These are phyloP conservation scores for Mycotypha africana DNA, from an alignment of 371 early-diverging fungal genomes.

Conservation along the genomic window DNA sequence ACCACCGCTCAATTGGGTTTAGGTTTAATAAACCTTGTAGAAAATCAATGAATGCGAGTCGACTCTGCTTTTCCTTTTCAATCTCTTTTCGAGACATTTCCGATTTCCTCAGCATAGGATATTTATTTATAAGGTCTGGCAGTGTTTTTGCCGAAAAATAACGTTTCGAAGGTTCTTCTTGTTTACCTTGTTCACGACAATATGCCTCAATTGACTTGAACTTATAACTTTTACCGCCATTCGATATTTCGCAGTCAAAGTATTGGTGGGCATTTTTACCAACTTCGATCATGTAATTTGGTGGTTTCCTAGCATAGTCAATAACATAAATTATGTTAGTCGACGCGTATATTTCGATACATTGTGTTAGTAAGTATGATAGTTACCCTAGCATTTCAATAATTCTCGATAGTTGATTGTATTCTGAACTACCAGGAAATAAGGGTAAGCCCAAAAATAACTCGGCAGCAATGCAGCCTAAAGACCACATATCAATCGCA, in stretches of 20 bases:
- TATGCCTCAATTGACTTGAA: conserved; percentile 84
- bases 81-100: conserved; percentile 59
- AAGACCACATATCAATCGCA: conserved; percentile 98
- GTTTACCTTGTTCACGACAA: conserved; percentile 63
- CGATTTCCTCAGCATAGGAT: conserved; percentile 75
- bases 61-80: conserved; percentile 73
- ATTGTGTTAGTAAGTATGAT: too few relatives aligned
- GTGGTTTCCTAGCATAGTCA: conserved; percentile 56
- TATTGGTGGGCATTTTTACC: conserved; percentile 83
- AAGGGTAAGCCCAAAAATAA: conserved; percentile 88
- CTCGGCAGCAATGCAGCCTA: conserved; percentile 98
- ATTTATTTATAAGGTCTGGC: conserved; percentile 78
- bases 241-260: conserved; percentile 54
- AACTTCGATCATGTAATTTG: conserved; percentile 86
- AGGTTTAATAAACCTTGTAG: conserved; percentile 80
- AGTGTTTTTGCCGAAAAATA: conserved; percentile 84
- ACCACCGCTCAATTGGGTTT: conserved; percentile 93
- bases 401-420: conserved; percentile 89
- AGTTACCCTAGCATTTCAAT: conserved; percentile 82
- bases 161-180: conserved; percentile 86
- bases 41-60: conserved; percentile 84
- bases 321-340: not conserved
- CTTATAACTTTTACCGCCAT: conserved; percentile 53
- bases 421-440: conserved; percentile 96
- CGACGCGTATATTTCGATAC: too few relatives aligned